These are phyloP conservation scores for Globisporangium radiosum DNA, from an alignment of 352 stramenopile species.

Conservation along the genomic window DNA sequence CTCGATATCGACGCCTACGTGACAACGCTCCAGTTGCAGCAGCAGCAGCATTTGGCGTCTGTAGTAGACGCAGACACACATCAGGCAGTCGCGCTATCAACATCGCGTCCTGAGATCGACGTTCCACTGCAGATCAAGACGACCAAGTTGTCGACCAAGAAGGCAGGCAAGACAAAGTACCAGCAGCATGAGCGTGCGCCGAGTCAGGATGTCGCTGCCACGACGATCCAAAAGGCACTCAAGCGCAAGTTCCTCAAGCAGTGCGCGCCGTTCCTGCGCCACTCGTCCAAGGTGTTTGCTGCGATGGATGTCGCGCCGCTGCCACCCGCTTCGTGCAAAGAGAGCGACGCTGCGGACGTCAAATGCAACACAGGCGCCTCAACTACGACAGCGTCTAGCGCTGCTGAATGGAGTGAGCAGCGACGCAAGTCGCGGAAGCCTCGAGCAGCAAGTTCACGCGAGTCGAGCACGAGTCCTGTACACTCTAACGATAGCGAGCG, in stretches of 20 bases:
- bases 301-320: not conserved
- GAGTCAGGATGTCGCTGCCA: slow-evolving; percentile 1
- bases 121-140: not conserved
- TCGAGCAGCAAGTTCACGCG: no score
- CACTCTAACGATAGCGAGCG: no score
- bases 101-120: no score
- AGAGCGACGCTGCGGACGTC: no score
- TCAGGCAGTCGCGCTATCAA: not conserved
- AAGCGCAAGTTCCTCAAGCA: slow-evolving; percentile 14
- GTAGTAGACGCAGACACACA: not conserved
- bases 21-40: not conserved
- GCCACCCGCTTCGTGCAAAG: not conserved
- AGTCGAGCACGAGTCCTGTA: no score
- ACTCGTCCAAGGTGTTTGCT: slow-evolving; percentile 14
- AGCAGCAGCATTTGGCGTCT: not conserved
- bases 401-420: no score
- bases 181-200: not conserved
- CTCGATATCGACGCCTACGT: slow-evolving; percentile 5
- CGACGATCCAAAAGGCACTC: slow-evolving; percentile 12
- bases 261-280: slow-evolving; percentile 10
- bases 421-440: no score
- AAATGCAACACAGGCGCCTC: no score
- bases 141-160: no score
- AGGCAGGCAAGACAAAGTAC: not conserved
- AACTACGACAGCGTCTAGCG: no score